phyloP scores from a whole-genome alignment of 1,139 yeast genomes.

The Blastobotrys aristatus region DNA sequence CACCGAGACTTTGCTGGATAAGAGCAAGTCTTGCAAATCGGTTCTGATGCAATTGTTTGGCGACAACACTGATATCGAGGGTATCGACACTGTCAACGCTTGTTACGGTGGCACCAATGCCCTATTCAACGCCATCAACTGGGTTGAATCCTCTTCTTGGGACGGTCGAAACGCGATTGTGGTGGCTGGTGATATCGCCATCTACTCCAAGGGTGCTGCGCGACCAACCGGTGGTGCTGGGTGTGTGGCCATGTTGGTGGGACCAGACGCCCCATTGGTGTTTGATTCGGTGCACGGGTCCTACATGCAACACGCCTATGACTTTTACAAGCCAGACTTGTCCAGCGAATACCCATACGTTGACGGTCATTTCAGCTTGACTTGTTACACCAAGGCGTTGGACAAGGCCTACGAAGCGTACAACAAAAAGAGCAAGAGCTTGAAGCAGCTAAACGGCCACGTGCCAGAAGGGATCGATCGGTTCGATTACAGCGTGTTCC shows the following conservation, averaged over 20 bases:
- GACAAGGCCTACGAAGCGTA: conserved; percentile 82
- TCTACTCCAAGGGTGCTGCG: conserved; percentile 95
- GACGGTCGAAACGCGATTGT: conserved; percentile 98
- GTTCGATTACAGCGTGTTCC: conserved; percentile 95
- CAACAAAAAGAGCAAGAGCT: conserved; percentile 63
- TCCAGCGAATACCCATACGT: conserved; percentile 95
- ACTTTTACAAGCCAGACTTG: conserved; percentile 97
- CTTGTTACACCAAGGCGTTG: conserved; percentile 91
- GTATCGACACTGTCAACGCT: conserved; percentile 93
- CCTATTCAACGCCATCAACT: conserved; percentile 85
- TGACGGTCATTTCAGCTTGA: conserved; percentile 92
- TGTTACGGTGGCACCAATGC: conserved; percentile 99
- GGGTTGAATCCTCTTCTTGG: conserved; percentile 97
- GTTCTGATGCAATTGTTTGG: conserved; percentile 93
- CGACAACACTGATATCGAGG: conserved; percentile 80
- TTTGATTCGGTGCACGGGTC: conserved; percentile 86
- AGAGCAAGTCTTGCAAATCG: conserved; percentile 94
- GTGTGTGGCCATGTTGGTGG: conserved; percentile 88
- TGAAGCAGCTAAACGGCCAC: conserved; percentile 29
- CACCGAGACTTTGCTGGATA: conserved; percentile 94
- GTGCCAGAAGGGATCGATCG: conserved; percentile 46
- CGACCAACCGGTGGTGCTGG: conserved; percentile 99
- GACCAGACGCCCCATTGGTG: conserved; percentile 97
- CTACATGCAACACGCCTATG: conserved; percentile 94
- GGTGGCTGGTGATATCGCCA: conserved; percentile 96